Evolutionary conservation across 352 stramenopile species (phyloP).

Genomic region (Pythium phragmitis): DNA sequence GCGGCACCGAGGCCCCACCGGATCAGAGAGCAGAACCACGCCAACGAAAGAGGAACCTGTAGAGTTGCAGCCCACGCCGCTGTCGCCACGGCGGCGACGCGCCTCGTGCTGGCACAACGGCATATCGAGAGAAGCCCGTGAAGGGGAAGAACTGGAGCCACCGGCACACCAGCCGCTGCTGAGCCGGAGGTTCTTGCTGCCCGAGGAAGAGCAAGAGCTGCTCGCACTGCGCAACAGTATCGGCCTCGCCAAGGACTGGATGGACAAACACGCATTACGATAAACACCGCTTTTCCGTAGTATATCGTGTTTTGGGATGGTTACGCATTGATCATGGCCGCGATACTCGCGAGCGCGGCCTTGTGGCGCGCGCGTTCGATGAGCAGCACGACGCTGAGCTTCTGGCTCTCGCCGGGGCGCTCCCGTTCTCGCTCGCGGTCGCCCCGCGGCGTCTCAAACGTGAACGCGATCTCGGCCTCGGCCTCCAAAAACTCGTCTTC

Average conservation of each 20-base stretch:
- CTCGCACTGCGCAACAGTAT: constrained; percentile 51
- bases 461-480: constrained; percentile 64
- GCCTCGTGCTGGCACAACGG: constrained; percentile 55
- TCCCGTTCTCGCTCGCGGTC: constrained; percentile 66
- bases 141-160: not conserved
- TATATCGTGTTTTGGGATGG: constrained; percentile 6
- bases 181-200: constrained; percentile 48
- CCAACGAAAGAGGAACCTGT: not conserved
- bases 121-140: constrained; percentile 41
- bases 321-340: constrained; percentile 85
- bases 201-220: constrained; percentile 61
- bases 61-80: constrained; percentile 27
- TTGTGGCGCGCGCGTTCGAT: constrained; percentile 81
- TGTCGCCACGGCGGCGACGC: constrained; percentile 49
- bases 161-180: not conserved
- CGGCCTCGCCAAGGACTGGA: constrained; percentile 68
- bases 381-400: constrained; percentile 77
- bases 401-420: constrained; percentile 40
- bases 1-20: not conserved
- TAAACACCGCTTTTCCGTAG: not conserved
- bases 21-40: not conserved
- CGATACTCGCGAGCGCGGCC: constrained; percentile 68
- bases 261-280: constrained; percentile 31
- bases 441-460: constrained; percentile 67
- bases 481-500: constrained; percentile 86